Conservation (phyloP, 2,329 filamentous ascomycete species). For the Aspergillus jensenii region DNA sequence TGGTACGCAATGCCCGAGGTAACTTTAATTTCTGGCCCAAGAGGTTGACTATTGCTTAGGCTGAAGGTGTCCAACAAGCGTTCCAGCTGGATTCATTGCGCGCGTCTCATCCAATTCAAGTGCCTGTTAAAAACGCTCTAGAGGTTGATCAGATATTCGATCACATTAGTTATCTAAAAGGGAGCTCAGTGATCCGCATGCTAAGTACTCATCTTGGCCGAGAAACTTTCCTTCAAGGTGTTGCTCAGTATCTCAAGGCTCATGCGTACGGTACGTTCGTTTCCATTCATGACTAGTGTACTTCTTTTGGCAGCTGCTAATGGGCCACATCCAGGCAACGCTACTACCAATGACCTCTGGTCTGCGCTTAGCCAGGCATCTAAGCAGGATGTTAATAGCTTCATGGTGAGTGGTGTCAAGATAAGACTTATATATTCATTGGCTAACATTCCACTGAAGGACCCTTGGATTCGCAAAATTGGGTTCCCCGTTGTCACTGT, state of each 20-base stretch:
- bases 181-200: conserved; percentile 96
- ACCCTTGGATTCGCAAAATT: conserved; percentile 92
- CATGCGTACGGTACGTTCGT: conserved; percentile 70
- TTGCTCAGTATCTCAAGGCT: conserved; percentile 82
- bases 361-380: conserved; percentile 82
- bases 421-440: neutral
- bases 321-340: conserved; percentile 55
- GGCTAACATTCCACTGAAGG: conserved; percentile 34
- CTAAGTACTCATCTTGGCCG: conserved; percentile 84
- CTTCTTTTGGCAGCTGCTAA: neutral
- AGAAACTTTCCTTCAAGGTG: conserved; percentile 85
- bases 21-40: conserved; percentile 37
- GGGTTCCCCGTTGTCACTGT: conserved; percentile 90
- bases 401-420: conserved; percentile 62
- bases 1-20: conserved; percentile 64
- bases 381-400: conserved; percentile 76
- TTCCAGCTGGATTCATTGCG: conserved; percentile 87
- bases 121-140: conserved; percentile 86
- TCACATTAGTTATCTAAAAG: conserved; percentile 93
- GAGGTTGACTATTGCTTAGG: conserved; percentile 51
- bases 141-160: conserved; percentile 99
- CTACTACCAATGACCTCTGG: conserved; percentile 91
- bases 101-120: conserved; percentile 93
- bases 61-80: conserved; percentile 89
- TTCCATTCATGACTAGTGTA: neutral